Conservation (phyloP, 2,329 filamentous ascomycete genomes). For the Corynespora cassiicola region DNA sequence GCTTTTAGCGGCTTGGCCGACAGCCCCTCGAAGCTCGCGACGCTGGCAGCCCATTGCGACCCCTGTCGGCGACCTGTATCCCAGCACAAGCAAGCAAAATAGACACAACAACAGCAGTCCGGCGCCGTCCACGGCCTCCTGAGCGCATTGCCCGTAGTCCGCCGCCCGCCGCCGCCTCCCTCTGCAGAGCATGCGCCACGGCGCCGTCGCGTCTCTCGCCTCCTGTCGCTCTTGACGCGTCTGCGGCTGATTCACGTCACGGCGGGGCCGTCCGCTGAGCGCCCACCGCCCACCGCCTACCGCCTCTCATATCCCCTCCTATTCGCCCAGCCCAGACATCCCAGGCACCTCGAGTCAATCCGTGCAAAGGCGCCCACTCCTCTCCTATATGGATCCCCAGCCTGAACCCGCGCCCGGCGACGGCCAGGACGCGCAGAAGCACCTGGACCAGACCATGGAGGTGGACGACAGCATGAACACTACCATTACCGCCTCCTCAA, state of each 20-base stretch:
- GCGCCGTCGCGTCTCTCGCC: conserved; percentile 3
- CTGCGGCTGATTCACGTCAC: conserved; percentile 26
- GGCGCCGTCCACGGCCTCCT: conserved; percentile 1
- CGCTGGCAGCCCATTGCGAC: conserved; percentile 6
- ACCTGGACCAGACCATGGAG: conserved; percentile 47
- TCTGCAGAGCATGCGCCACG: conserved; percentile 8
- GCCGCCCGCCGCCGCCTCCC: conserved; percentile 1
- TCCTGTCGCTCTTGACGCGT: conserved; percentile 36
- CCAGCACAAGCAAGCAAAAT: conserved; percentile 20
- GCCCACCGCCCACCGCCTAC: conserved; percentile 22
- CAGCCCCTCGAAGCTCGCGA: conserved; percentile 7
- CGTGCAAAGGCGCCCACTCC: not conserved
- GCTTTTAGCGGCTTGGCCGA: conserved; percentile 15
- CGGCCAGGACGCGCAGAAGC: conserved; percentile 34
- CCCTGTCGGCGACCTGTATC: conserved; percentile 4
- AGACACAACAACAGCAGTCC: conserved; percentile 15
- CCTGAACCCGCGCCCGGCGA: conserved; percentile 23
- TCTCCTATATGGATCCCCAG: conserved; percentile 23
- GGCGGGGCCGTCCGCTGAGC: conserved; percentile 32
- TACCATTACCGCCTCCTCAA: conserved; percentile 50
- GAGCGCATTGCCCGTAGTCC: too few relatives aligned
- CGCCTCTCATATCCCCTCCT: conserved; percentile 25
- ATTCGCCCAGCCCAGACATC: conserved; percentile 30
- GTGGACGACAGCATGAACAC: conserved; percentile 56
- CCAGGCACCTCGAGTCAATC: conserved; percentile 21